Evolutionary conservation across 129 eudicot genomes (phyloP).

Genomic region (Flaveria linearis): DNA sequence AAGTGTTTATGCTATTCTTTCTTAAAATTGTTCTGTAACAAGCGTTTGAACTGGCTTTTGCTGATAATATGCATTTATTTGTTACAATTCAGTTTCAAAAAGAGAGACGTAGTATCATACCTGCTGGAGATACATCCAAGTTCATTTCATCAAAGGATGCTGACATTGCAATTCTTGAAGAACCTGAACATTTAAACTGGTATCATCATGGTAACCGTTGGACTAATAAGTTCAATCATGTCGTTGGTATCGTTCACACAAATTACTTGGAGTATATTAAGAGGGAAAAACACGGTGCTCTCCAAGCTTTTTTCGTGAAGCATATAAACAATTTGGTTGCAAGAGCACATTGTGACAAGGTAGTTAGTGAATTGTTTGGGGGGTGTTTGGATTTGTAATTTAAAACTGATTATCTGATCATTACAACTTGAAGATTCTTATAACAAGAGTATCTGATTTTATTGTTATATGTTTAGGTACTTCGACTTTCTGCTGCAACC

Average conservation of each 20-base stretch:
- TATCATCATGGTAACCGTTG: conserved; percentile 96
- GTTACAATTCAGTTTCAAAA: conserved; percentile 62
- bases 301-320: conserved; percentile 89
- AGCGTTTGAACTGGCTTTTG: too few species aligned
- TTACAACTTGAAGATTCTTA: too few species aligned
- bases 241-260: conserved; percentile 95
- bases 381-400: not conserved
- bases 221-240: conserved; percentile 98
- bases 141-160: conserved; percentile 91
- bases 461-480: conserved; percentile 53
- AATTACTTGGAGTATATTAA: conserved; percentile 94
- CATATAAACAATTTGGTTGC: conserved; percentile 83
- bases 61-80: conserved; percentile 6
- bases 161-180: conserved; percentile 93
- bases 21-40: too few species aligned
- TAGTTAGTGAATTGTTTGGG: conserved; percentile 7
- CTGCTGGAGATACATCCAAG: conserved; percentile 91
- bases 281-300: conserved; percentile 91
- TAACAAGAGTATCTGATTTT: not conserved
- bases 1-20: too few species aligned
- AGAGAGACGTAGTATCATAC: conserved; percentile 88
- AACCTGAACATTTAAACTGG: conserved; percentile 97
- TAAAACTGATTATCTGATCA: not conserved
- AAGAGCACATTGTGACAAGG: conserved; percentile 92
- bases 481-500: conserved; percentile 98